Conservation (phyloP, 495 filamentous ascomycete species). For the Elasticomyces elasticus region DNA sequence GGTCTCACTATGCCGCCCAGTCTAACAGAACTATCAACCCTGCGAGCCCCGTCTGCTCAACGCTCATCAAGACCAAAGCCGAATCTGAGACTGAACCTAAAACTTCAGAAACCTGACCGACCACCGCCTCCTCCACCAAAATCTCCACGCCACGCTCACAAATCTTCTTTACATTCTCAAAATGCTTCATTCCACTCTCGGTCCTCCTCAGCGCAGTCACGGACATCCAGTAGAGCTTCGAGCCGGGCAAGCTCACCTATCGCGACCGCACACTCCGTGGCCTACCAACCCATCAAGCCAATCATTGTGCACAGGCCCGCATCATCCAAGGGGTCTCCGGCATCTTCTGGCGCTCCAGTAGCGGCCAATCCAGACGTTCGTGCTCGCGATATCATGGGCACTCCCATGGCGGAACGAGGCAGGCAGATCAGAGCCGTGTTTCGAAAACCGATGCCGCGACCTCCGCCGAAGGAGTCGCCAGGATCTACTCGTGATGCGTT, state of each 20-base stretch:
- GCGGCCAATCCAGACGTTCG: neutral
- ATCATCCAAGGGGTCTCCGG: neutral
- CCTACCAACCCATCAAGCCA: slow-evolving; percentile 1
- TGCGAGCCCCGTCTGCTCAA: neutral
- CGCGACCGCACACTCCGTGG: slow-evolving; percentile 2
- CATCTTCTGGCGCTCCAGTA: neutral
- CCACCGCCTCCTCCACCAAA: slow-evolving; percentile 18
- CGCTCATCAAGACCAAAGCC: slow-evolving; percentile 2
- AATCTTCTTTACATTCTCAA: neutral
- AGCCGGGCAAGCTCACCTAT: neutral
- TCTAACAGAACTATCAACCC: neutral
- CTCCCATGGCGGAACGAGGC: neutral
- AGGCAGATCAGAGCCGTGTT: neutral
- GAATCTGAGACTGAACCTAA: slow-evolving; percentile 1
- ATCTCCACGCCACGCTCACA: slow-evolving; percentile 8
- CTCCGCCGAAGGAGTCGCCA: neutral
- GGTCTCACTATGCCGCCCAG: neutral
- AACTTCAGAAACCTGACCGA: neutral
- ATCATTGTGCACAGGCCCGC: neutral
- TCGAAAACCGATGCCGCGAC: neutral
- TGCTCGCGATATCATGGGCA: neutral
- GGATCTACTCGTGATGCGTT: too few species aligned
- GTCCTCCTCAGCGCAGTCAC: neutral
- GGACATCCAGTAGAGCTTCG: neutral
- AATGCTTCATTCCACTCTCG: neutral